These are phyloP conservation scores for Globisporangium orthogonon DNA, from an alignment of 352 stramenopile genomes.

Conservation along the genomic window DNA sequence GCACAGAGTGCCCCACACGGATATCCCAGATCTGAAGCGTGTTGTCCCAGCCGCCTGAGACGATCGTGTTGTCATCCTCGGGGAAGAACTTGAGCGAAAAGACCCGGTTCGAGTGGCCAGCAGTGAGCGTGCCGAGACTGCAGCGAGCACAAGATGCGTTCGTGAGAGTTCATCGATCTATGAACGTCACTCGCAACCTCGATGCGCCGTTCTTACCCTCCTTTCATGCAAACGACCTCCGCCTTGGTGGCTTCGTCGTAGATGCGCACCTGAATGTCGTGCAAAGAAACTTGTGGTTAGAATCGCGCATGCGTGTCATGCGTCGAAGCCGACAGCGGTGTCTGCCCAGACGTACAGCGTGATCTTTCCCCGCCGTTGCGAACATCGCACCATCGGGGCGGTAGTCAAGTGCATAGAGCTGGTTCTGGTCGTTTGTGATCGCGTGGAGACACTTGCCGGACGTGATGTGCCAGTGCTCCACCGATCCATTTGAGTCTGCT, in stretches of 20 bases:
- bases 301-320: too few relatives aligned
- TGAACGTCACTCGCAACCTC: background rate
- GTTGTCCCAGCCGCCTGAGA: constrained; percentile 91
- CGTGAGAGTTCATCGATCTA: background rate
- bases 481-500: constrained; percentile 77
- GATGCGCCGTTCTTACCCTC: constrained; percentile 20
- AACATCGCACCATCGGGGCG: constrained; percentile 80
- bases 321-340: background rate
- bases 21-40: constrained; percentile 92
- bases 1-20: constrained; percentile 78
- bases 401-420: constrained; percentile 89
- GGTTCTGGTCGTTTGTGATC: constrained; percentile 86
- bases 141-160: background rate
- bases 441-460: constrained; percentile 88
- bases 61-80: constrained; percentile 70
- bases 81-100: constrained; percentile 89
- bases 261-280: constrained; percentile 37
- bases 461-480: constrained; percentile 92
- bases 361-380: constrained; percentile 85
- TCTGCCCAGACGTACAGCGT: constrained; percentile 31
- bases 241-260: constrained; percentile 89
- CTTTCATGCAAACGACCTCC: constrained; percentile 61
- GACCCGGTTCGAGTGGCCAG: constrained; percentile 89
- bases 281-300: background rate
- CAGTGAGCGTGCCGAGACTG: constrained; percentile 50